Evolutionary conservation across 371 early-diverging fungal genomes (phyloP).

Genomic region (Mortierella sp.): DNA sequence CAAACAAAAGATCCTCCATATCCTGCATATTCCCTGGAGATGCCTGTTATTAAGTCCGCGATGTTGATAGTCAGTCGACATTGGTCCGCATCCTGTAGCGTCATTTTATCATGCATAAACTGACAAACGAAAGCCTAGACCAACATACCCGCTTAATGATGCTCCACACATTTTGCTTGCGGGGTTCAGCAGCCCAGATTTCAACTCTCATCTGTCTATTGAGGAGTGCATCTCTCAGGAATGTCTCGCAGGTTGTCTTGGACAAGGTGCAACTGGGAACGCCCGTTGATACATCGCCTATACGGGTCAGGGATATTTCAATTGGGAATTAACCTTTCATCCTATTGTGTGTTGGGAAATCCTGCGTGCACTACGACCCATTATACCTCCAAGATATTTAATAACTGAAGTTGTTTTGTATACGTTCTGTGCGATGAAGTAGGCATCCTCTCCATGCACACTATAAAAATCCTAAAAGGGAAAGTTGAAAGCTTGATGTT

Average conservation of each 20-base stretch:
- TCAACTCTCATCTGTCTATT: constrained; percentile 83
- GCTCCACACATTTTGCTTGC: constrained; percentile 57
- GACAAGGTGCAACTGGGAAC: constrained; percentile 86
- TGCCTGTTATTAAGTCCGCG: constrained; percentile 58
- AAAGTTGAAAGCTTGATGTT: background rate
- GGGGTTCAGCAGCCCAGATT: constrained; percentile 81
- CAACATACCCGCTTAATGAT: constrained; percentile 51
- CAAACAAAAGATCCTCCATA: constrained; percentile 91
- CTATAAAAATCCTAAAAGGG: constrained; percentile 77
- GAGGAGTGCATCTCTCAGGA: constrained; percentile 85
- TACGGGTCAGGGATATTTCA: background rate
- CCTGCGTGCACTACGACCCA: background rate
- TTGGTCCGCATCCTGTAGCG: no score
- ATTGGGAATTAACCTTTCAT: background rate
- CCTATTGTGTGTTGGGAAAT: background rate
- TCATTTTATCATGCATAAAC: no score
- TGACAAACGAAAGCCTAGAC: background rate
- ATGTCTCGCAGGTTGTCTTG: constrained; percentile 76
- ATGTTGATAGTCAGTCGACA: background rate
- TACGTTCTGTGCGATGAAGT: constrained; percentile 83
- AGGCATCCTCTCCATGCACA: constrained; percentile 92
- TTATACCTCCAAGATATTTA: constrained; percentile 85
- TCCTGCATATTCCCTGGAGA: constrained; percentile 95
- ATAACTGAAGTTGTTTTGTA: constrained; percentile 93
- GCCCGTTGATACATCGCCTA: constrained; percentile 67